These are phyloP conservation scores for Singerocomus inundabilis DNA, from an alignment of 1,284 basidiomycete genomes.

Conservation along the genomic window DNA sequence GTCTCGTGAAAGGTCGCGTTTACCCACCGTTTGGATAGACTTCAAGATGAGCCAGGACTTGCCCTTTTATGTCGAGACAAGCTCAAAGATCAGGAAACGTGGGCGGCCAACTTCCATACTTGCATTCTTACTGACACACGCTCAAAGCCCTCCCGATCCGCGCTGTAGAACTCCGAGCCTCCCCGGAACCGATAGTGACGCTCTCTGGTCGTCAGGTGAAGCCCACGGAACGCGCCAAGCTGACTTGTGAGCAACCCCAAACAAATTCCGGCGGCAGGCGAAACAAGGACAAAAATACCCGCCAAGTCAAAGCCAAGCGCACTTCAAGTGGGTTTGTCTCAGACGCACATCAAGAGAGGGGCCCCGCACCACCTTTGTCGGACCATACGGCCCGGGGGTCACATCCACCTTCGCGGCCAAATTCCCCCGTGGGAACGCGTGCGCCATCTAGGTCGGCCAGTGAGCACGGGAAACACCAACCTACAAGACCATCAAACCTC, in stretches of 20 bases:
- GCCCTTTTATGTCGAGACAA: slow-evolving; percentile 29
- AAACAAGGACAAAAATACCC: slow-evolving; percentile 2
- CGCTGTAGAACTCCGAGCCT: slow-evolving; percentile 2
- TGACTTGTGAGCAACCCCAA: slow-evolving; percentile 1
- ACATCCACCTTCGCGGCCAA: not conserved
- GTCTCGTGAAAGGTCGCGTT: not conserved
- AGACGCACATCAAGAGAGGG: not conserved
- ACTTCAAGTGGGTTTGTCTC: not conserved
- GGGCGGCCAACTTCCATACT: slow-evolving; percentile 1
- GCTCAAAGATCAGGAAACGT: slow-evolving; percentile 29
- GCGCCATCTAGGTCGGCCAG: not conserved
- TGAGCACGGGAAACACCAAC: slow-evolving; percentile 1
- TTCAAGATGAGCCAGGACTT: slow-evolving; percentile 34
- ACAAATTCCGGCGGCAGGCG: not conserved
- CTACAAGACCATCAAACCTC: slow-evolving; percentile 17
- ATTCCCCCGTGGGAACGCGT: not conserved
- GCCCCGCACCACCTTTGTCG: not conserved
- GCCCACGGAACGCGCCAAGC: slow-evolving; percentile 18
- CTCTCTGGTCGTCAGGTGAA: slow-evolving; percentile 28
- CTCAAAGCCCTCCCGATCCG: slow-evolving; percentile 17
- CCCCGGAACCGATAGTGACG: slow-evolving; percentile 15
- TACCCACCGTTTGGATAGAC: slow-evolving; percentile 14
- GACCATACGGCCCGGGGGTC: not conserved
- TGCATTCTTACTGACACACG: slow-evolving; percentile 8
- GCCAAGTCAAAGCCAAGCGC: not conserved